These are phyloP conservation scores for Pleurotus djamor DNA, from an alignment of 768 basidiomycete species.

Conservation along the genomic window DNA sequence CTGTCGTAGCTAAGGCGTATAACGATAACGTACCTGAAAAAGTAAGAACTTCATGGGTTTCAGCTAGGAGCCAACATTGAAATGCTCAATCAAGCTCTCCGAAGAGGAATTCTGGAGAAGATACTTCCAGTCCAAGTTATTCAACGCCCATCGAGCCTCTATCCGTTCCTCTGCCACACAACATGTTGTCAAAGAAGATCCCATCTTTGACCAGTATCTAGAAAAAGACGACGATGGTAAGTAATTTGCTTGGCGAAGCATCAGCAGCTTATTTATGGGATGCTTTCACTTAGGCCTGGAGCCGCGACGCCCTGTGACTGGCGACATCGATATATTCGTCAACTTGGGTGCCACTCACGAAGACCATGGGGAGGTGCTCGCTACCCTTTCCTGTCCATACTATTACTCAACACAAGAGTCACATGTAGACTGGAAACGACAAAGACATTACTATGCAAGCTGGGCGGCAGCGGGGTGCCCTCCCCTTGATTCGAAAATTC, in stretches of 20 bases:
- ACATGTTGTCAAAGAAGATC: slow-evolving; percentile 85
- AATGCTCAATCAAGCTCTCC: slow-evolving; percentile 53
- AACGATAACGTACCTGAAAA: slow-evolving; percentile 88
- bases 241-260: slow-evolving; percentile 15
- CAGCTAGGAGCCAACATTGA: background rate
- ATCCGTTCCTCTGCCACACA: slow-evolving; percentile 84
- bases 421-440: slow-evolving; percentile 76
- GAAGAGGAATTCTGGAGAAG: slow-evolving; percentile 96
- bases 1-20: slow-evolving; percentile 90
- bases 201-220: slow-evolving; percentile 95
- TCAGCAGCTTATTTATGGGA: background rate
- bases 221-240: slow-evolving; percentile 93
- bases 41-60: slow-evolving; percentile 37
- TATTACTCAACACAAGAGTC: background rate
- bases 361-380: slow-evolving; percentile 82
- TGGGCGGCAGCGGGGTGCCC: slow-evolving; percentile 80
- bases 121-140: slow-evolving; percentile 95
- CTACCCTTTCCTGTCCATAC: background rate
- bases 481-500: slow-evolving; percentile 95
- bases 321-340: slow-evolving; percentile 73
- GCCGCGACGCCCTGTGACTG: slow-evolving; percentile 67
- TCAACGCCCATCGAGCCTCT: slow-evolving; percentile 92
- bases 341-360: slow-evolving; percentile 86
- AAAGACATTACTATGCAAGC: slow-evolving; percentile 96
- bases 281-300: slow-evolving; percentile 55